phyloP scores from a whole-genome alignment of 164 flowering plant genomes.

The Aristolochia californica region DNA sequence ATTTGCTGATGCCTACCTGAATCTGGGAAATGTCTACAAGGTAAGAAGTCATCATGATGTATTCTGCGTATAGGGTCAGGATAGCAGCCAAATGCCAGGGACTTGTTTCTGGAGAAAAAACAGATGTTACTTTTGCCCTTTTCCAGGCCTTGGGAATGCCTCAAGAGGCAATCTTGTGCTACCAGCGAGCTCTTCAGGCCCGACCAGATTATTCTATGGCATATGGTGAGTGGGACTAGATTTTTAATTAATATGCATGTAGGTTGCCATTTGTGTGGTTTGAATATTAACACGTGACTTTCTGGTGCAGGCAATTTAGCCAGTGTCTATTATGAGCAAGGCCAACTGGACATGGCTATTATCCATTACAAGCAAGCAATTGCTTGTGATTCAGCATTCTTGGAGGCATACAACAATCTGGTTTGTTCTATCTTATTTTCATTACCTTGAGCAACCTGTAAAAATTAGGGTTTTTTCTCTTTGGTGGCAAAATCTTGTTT shows the following conservation, averaged over 20 bases:
- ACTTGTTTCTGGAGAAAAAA: slow-evolving; percentile 31
- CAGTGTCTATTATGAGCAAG: slow-evolving; percentile 77
- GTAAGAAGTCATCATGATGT: slow-evolving; percentile 40
- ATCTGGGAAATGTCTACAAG: slow-evolving; percentile 94
- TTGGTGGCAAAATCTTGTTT: neutral
- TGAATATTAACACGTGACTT: too few relatives aligned
- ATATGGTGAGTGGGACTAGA: slow-evolving; percentile 51
- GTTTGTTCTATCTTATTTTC: slow-evolving; percentile 27
- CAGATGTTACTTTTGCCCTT: slow-evolving; percentile 35
- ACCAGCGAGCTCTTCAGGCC: slow-evolving; percentile 78
- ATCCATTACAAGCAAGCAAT: slow-evolving; percentile 87
- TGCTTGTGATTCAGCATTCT: slow-evolving; percentile 60
- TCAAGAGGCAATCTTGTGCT: slow-evolving; percentile 85
- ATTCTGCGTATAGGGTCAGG: slow-evolving; percentile 26
- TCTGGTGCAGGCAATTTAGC: slow-evolving; percentile 72
- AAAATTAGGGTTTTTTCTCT: too few relatives aligned
- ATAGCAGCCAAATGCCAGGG: slow-evolving; percentile 29
- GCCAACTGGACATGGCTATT: slow-evolving; percentile 78
- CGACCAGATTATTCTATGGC: slow-evolving; percentile 88
- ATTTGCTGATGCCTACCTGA: slow-evolving; percentile 83
- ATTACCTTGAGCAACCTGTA: too few relatives aligned
- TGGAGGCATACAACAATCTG: slow-evolving; percentile 96
- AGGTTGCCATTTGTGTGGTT: too few relatives aligned
- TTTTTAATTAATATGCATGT: too few relatives aligned
- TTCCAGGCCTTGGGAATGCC: slow-evolving; percentile 88